phyloP scores from a whole-genome alignment of 2,329 filamentous ascomycete genomes.

The Colletotrichum sojae region DNA sequence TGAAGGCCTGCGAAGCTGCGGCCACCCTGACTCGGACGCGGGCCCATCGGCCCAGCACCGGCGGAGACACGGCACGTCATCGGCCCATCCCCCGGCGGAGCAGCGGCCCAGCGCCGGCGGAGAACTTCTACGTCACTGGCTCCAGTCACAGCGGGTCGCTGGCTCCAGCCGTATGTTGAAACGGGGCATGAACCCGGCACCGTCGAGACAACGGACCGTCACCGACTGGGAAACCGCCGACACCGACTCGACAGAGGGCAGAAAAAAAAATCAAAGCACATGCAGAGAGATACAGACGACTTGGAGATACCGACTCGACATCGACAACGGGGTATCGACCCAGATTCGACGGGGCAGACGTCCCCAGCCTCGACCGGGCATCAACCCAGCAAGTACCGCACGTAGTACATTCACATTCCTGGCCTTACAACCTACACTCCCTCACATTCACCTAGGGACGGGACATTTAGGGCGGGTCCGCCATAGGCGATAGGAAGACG shows the following conservation, averaged over 20 bases:
- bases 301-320: slow-evolving; percentile 24
- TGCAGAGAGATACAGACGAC: slow-evolving; percentile 16
- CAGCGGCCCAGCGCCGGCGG: slow-evolving; percentile 35
- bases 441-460: background rate
- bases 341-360: slow-evolving; percentile 18
- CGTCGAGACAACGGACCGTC: slow-evolving; percentile 37
- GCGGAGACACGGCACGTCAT: slow-evolving; percentile 41
- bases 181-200: slow-evolving; percentile 39
- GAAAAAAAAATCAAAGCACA: background rate
- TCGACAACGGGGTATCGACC: slow-evolving; percentile 13
- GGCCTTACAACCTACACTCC: too few species aligned
- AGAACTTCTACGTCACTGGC: slow-evolving; percentile 39
- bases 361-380: slow-evolving; percentile 32
- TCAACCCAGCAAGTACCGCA: slow-evolving; percentile 12
- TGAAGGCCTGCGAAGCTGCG: slow-evolving; percentile 6
- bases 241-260: slow-evolving; percentile 24
- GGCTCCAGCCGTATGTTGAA: slow-evolving; percentile 21
- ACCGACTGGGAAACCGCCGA: slow-evolving; percentile 39
- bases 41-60: slow-evolving; percentile 31
- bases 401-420: too few species aligned
- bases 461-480: slow-evolving; percentile 39
- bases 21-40: slow-evolving; percentile 36
- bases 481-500: slow-evolving; percentile 33
- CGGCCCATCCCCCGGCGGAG: slow-evolving; percentile 36
- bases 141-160: slow-evolving; percentile 32